Evolutionary conservation across 2,329 filamentous ascomycete genomes (phyloP), one percentile per base, ranked within the genome.

Genomic region (Ophiocordyceps camponoti-leonardi): DNA sequence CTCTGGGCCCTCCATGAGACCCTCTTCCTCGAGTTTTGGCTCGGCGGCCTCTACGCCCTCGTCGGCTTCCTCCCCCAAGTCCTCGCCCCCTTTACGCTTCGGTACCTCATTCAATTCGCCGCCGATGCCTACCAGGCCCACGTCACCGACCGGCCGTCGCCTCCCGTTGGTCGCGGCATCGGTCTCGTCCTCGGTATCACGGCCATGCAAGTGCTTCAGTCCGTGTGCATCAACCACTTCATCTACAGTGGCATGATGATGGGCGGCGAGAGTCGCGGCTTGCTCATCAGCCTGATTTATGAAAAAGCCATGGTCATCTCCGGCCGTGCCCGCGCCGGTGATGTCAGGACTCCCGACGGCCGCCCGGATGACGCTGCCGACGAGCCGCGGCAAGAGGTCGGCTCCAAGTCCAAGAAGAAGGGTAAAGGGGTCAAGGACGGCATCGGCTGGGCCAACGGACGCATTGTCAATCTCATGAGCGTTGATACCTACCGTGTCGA

Each of bases 401-500:
- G 56, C 62, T 16, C 60, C 67, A 43, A 61, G 66, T 61, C 57
- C 22, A 65, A 67, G 6, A 54, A 59, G 4, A 64, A 66, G 41
- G 30, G 8, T 8, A 22, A 14, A 19, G 19, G 18, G 2, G 18
- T 10, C 28, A 61, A 58, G 13, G 83, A 92, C 54, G 84, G 82
- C 3, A 69, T 77, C 20, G 92, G 90, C 22, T 96, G 90, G 90
- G 81, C 81, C 47, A 96, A 95, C 55, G 92, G 92, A 20, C 79
- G 86, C 50, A 86, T 96, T 45, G 79, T 92, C 58, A 94, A 93
- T 53, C 59, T 96, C 53, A 95, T 96, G 88, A 90, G 86, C 49
- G 86, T 92, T 41, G 90, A 96, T 58, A 93, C 88, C 0, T 93
- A 94, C 61, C 86, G 90, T 52, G 72, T 98, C 49, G 88, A 96